A percentile compares a stretch with the other conserved stretches of the same genome.
Conservation (phyloP, 345 rosid genomes). For the Citrus maxima region DNA sequence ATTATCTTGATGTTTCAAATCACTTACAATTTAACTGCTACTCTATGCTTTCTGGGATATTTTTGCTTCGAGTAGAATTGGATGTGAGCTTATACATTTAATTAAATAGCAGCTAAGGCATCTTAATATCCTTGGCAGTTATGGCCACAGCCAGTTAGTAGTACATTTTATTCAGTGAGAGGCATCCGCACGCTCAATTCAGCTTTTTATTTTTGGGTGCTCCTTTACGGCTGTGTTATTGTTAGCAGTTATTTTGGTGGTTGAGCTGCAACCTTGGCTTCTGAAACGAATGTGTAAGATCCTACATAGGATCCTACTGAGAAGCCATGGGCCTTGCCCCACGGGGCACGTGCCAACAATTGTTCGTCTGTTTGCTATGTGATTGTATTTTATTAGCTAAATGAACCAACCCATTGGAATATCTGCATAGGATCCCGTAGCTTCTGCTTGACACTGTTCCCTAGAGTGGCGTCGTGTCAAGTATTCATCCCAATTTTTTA, state of each 20-base stretch:
- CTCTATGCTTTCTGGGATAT: background rate
- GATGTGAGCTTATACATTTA: background rate
- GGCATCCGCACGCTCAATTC: background rate
- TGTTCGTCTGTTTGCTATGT: background rate
- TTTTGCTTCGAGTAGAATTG: background rate
- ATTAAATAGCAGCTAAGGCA: background rate
- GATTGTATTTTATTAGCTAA: slow-evolving; percentile 1
- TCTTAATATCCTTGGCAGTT: background rate
- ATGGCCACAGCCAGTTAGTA: background rate
- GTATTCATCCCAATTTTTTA: background rate
- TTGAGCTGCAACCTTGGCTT: background rate
- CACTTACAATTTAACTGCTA: background rate
- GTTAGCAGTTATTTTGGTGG: background rate
- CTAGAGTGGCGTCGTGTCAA: background rate
- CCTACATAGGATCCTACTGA: slow-evolving; percentile 7
- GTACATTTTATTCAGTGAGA: background rate
- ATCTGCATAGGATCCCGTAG: slow-evolving; percentile 11
- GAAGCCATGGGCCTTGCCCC: background rate
- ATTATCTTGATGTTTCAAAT: background rate
- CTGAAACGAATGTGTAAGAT: background rate
- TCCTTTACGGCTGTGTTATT: background rate
- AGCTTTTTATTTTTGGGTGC: background rate
- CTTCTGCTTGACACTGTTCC: background rate
- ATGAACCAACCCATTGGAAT: background rate
- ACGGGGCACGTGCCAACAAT: background rate